Conservation (phyloP, 441 rosid species). For the Gossypium gossypioides region DNA sequence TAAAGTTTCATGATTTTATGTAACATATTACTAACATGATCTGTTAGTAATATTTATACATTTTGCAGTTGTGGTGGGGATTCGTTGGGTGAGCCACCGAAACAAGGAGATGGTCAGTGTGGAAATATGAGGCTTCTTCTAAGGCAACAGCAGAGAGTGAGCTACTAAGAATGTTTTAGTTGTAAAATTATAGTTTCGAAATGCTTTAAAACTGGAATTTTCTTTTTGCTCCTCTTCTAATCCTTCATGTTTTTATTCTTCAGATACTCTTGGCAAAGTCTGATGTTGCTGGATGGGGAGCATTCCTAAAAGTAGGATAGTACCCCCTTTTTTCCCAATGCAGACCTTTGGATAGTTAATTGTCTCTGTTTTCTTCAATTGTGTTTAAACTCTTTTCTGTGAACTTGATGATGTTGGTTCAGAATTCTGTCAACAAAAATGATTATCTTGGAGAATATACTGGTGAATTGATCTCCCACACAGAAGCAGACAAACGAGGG, state of each 20-base stretch:
- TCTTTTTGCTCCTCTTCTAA: slow-evolving; percentile 6
- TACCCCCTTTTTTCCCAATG: neutral
- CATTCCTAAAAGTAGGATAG: slow-evolving; percentile 55
- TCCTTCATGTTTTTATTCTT: slow-evolving; percentile 18
- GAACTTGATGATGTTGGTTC: slow-evolving; percentile 23
- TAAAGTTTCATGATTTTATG: slow-evolving; percentile 16
- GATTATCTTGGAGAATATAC: slow-evolving; percentile 92
- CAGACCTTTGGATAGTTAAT: neutral
- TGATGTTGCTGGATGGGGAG: slow-evolving; percentile 93
- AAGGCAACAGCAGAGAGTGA: slow-evolving; percentile 69
- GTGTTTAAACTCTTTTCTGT: slow-evolving; percentile 8
- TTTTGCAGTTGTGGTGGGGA: slow-evolving; percentile 69
- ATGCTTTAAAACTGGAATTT: slow-evolving; percentile 10
- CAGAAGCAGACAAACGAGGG: slow-evolving; percentile 82
- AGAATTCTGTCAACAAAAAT: slow-evolving; percentile 60
- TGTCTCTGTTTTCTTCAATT: neutral
- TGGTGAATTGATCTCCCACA: slow-evolving; percentile 72
- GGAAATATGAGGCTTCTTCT: slow-evolving; percentile 80
- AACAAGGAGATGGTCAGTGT: slow-evolving; percentile 65
- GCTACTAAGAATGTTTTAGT: slow-evolving; percentile 9
- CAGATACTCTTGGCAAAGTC: slow-evolving; percentile 75
- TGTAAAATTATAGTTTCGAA: neutral
- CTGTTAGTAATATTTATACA: neutral
- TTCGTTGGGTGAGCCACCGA: slow-evolving; percentile 57
- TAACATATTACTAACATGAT: neutral